Conservation (phyloP, 768 basidiomycete genomes). For the Cubamyces lactineus region DNA sequence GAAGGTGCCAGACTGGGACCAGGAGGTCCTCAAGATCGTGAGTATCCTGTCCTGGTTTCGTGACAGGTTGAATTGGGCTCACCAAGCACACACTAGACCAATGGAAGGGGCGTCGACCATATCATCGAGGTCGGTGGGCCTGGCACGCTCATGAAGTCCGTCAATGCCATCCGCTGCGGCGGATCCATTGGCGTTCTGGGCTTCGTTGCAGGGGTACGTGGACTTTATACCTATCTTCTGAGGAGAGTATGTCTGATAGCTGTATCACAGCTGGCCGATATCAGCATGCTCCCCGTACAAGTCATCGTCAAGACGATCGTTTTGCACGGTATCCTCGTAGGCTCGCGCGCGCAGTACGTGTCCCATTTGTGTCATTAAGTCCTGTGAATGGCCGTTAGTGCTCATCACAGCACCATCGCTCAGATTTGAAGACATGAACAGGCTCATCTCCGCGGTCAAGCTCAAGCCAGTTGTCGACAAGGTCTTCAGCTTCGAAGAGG, state of each 20-base stretch:
- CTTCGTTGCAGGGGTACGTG: conserved; percentile 45
- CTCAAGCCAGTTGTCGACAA: conserved; percentile 58
- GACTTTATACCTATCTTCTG: background rate
- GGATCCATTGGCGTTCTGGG: conserved; percentile 57
- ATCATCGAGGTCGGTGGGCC: conserved; percentile 57
- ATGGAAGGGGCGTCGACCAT: conserved; percentile 39
- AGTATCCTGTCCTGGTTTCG: conserved; percentile 19
- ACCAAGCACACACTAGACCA: conserved; percentile 30
- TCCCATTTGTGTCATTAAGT: background rate
- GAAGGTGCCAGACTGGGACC: conserved; percentile 58
- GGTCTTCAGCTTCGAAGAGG: conserved; percentile 60
- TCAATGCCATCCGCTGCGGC: conserved; percentile 42
- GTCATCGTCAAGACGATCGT: conserved; percentile 33
- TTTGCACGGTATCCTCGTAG: conserved; percentile 57
- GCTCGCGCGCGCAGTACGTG: conserved; percentile 59
- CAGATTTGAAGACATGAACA: conserved; percentile 59
- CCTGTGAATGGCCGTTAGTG: conserved; percentile 34
- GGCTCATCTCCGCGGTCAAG: conserved; percentile 46
- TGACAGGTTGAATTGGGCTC: background rate
- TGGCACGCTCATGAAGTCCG: conserved; percentile 50
- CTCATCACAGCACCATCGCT: conserved; percentile 30
- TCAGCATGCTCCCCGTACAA: conserved; percentile 22
- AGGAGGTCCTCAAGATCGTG: conserved; percentile 51
- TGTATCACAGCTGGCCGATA: conserved; percentile 21
- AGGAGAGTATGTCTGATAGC: background rate